phyloP scores from a whole-genome alignment of 257 asterid species.

The Prunella vulgaris region DNA sequence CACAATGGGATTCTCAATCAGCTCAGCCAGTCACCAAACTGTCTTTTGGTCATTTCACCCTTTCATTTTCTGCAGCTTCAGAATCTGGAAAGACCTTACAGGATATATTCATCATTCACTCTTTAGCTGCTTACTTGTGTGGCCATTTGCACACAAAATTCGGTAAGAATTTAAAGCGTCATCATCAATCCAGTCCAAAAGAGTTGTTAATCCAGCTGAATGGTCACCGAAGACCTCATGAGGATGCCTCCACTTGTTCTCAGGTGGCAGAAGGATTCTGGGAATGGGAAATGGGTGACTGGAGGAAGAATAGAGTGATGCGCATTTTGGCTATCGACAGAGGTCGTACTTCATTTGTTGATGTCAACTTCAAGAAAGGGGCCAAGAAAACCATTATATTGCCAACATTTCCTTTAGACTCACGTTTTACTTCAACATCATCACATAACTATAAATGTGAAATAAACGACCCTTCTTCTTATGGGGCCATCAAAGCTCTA shows the following conservation, averaged over 20 bases:
- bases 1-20: slow-evolving; percentile 54
- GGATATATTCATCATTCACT: slow-evolving; percentile 45
- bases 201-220: slow-evolving; percentile 56
- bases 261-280: slow-evolving; percentile 53
- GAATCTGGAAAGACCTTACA: slow-evolving; percentile 67
- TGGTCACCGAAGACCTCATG: slow-evolving; percentile 40
- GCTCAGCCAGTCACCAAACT: slow-evolving; percentile 52
- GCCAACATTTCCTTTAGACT: slow-evolving; percentile 85
- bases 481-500: slow-evolving; percentile 52
- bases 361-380: slow-evolving; percentile 55
- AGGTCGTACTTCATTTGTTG: slow-evolving; percentile 72
- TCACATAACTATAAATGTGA: slow-evolving; percentile 35
- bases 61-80: slow-evolving; percentile 81
- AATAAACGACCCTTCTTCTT: slow-evolving; percentile 30
- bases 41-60: slow-evolving; percentile 89
- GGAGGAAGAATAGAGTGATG: slow-evolving; percentile 81
- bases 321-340: slow-evolving; percentile 81
- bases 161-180: slow-evolving; percentile 76
- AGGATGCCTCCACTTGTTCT: slow-evolving; percentile 33
- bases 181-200: slow-evolving; percentile 46
- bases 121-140: slow-evolving; percentile 71
- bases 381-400: slow-evolving; percentile 57
- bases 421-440: slow-evolving; percentile 51
- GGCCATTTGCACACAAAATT: slow-evolving; percentile 87
- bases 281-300: slow-evolving; percentile 99